phyloP scores from a whole-genome alignment of 345 rosid species.

The Populus davidiana region DNA sequence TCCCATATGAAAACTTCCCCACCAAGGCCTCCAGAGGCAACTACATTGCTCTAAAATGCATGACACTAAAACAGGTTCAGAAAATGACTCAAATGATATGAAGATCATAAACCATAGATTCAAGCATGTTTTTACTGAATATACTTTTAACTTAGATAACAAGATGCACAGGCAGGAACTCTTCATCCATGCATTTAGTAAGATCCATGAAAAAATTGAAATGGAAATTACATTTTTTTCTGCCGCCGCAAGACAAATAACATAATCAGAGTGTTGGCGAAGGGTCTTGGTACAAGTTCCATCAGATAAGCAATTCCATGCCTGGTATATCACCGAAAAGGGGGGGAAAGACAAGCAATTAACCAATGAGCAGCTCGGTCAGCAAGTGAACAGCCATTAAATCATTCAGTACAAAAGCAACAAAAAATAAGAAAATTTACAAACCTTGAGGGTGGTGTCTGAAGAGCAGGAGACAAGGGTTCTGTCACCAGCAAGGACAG shows the following conservation, averaged over 20 bases:
- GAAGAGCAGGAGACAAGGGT: slow-evolving; percentile 95
- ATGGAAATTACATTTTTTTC: slow-evolving; percentile 78
- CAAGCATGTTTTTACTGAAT: slow-evolving; percentile 5
- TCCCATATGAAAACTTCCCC: slow-evolving; percentile 99
- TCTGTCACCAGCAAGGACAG: slow-evolving; percentile 68
- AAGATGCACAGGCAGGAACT: slow-evolving; percentile 19
- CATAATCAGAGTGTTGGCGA: slow-evolving; percentile 95
- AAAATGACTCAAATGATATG: slow-evolving; percentile 31
- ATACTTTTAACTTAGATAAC: slow-evolving; percentile 15
- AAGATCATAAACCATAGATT: neutral
- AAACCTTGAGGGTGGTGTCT: slow-evolving; percentile 92
- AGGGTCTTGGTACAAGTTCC: slow-evolving; percentile 83
- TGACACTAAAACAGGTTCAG: slow-evolving; percentile 67
- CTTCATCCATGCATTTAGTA: slow-evolving; percentile 26
- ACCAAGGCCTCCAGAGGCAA: slow-evolving; percentile 99
- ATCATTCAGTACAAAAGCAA: neutral
- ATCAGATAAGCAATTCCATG: slow-evolving; percentile 85
- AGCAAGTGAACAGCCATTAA: neutral
- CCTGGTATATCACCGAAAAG: slow-evolving; percentile 38
- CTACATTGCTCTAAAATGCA: slow-evolving; percentile 81
- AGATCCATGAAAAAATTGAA: slow-evolving; percentile 27
- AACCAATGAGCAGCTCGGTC: neutral
- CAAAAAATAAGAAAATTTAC: slow-evolving; percentile 8
- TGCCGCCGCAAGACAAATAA: slow-evolving; percentile 88
- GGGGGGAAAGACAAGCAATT: slow-evolving; percentile 8